phyloP scores from a whole-genome alignment of 495 filamentous ascomycete genomes.

The Daldinia decipiens region DNA sequence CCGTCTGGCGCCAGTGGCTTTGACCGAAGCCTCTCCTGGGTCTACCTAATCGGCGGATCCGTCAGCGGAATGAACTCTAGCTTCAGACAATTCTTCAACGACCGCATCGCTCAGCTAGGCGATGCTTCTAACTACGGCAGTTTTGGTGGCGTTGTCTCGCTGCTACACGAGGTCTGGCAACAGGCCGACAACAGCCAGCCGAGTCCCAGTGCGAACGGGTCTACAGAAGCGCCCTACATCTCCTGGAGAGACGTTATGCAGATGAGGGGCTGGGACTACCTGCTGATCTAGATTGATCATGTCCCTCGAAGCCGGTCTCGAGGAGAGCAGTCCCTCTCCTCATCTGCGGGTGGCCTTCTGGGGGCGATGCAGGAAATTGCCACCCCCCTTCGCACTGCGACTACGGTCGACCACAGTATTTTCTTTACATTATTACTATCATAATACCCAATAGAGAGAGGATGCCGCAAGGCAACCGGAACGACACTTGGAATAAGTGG shows the following conservation, averaged over 20 bases:
- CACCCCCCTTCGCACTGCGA: constrained; percentile 39
- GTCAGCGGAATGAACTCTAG: constrained; percentile 72
- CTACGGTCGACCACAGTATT: constrained; percentile 25
- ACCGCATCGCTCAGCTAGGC: constrained; percentile 75
- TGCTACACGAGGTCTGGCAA: constrained; percentile 86
- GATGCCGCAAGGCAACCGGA: constrained; percentile 51
- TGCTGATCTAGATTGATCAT: constrained; percentile 75
- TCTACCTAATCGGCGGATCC: constrained; percentile 84
- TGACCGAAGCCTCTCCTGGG: constrained; percentile 93
- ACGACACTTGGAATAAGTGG: constrained; percentile 49
- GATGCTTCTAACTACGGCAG: constrained; percentile 81
- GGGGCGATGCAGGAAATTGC: constrained; percentile 49
- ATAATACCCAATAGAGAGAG: constrained; percentile 46
- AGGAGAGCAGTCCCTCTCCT: constrained; percentile 44
- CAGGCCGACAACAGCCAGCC: constrained; percentile 66
- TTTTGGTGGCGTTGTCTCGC: constrained; percentile 82
- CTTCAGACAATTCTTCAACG: constrained; percentile 79
- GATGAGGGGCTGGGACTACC: constrained; percentile 89
- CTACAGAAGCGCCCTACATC: constrained; percentile 65
- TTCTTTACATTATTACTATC: constrained; percentile 22
- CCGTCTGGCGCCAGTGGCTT: constrained; percentile 83
- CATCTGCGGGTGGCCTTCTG: constrained; percentile 47
- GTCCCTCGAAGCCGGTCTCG: constrained; percentile 52
- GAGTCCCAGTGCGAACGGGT: constrained; percentile 52
- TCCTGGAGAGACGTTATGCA: constrained; percentile 97